Percentiles rank a stretch among this genome's conserved stretches.
Evolutionary conservation across 768 basidiomycete species (phyloP).

Genomic region (Lentinula aciculospora): DNA sequence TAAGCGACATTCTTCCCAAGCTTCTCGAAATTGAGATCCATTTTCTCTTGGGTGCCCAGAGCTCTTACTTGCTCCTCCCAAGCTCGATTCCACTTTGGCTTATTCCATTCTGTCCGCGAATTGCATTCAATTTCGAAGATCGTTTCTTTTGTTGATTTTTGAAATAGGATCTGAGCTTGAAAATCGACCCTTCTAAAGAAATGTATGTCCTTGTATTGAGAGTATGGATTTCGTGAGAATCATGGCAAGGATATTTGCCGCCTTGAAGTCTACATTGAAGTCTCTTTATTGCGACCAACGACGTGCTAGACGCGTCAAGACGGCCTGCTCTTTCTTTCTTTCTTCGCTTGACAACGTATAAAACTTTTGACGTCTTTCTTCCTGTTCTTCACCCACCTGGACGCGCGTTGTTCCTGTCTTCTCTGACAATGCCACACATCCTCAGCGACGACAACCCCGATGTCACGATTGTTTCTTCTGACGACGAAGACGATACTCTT

Average conservation of each 20-base stretch:
- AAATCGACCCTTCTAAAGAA: background rate
- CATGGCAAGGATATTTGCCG: background rate
- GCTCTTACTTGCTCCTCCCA: too few relatives aligned
- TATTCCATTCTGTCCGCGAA: background rate
- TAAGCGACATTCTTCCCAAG: too few relatives aligned
- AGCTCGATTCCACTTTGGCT: background rate
- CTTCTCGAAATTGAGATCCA: too few relatives aligned
- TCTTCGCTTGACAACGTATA: background rate
- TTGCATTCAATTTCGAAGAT: background rate
- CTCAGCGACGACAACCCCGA: background rate
- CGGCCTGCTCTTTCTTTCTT: background rate
- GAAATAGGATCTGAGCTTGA: background rate
- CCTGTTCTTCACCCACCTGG: background rate
- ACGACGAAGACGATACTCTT: background rate
- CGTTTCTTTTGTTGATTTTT: background rate
- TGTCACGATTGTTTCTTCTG: background rate
- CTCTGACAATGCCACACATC: background rate
- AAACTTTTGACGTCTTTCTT: background rate
- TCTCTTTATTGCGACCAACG: background rate
- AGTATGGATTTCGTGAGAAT: background rate
- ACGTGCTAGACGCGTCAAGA: background rate
- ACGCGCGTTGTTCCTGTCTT: background rate
- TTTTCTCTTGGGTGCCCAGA: too few relatives aligned
- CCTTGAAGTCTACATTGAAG: background rate
- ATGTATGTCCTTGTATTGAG: background rate